phyloP scores from a whole-genome alignment of 768 basidiomycete species.

The Amanita polypyramis region DNA sequence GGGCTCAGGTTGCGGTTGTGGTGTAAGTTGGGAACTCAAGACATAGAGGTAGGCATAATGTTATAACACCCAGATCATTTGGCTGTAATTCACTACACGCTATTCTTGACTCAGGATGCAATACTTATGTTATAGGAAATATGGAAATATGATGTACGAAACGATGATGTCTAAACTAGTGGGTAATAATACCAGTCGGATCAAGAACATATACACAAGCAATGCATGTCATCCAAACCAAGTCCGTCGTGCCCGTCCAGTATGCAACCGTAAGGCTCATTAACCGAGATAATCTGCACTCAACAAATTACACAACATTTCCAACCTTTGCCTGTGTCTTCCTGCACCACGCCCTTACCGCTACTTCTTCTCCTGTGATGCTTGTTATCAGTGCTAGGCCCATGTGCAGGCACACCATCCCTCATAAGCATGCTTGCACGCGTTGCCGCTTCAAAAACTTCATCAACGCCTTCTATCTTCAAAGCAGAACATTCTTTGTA shows the following conservation, averaged over 20 bases:
- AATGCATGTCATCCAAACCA: background rate
- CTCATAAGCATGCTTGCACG: slow-evolving; percentile 94
- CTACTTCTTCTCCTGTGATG: slow-evolving; percentile 49
- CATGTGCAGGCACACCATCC: slow-evolving; percentile 57
- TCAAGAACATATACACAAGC: slow-evolving; percentile 3
- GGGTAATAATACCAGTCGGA: slow-evolving; percentile 1
- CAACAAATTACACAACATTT: slow-evolving; percentile 66
- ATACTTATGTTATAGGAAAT: slow-evolving; percentile 2
- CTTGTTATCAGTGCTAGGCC: slow-evolving; percentile 23
- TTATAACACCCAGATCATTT: background rate
- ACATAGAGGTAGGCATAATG: slow-evolving; percentile 14
- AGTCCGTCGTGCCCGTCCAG: background rate
- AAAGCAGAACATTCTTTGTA: slow-evolving; percentile 94
- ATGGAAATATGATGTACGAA: background rate
- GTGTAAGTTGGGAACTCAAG: slow-evolving; percentile 91
- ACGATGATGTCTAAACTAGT: slow-evolving; percentile 3
- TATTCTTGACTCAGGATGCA: background rate
- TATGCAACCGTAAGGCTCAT: too few species aligned
- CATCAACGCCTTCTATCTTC: slow-evolving; percentile 88
- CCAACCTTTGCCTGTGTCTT: slow-evolving; percentile 45
- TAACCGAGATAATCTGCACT: slow-evolving; percentile 9
- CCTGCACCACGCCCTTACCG: slow-evolving; percentile 28
- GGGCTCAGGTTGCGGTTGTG: slow-evolving; percentile 88
- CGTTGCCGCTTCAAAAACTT: slow-evolving; percentile 96
- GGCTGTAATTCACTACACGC: background rate